These are phyloP conservation scores for Penstemon eatonii DNA, from an alignment of 257 asterid genomes.

Conservation along the genomic window DNA sequence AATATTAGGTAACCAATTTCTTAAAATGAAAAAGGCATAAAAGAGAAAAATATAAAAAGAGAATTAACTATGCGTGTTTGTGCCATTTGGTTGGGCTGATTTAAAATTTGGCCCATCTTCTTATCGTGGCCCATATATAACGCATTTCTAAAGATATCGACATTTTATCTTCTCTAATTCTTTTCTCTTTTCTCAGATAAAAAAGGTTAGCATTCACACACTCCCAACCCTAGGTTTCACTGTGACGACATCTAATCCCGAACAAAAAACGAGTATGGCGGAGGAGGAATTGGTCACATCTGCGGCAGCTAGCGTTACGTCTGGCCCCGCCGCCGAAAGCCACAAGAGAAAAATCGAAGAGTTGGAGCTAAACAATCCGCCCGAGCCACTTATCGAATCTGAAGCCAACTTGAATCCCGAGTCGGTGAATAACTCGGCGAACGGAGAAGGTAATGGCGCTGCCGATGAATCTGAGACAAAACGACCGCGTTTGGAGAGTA, in stretches of 20 bases:
- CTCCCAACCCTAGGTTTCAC: constrained; percentile 42
- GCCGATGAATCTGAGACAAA: constrained; percentile 66
- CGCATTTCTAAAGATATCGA: not conserved
- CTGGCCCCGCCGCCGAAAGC: constrained; percentile 43
- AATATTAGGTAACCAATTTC: too few relatives aligned
- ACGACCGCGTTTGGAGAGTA: constrained; percentile 76
- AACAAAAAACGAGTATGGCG: constrained; percentile 40
- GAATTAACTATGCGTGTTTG: too few relatives aligned
- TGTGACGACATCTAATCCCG: constrained; percentile 33
- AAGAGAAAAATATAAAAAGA: too few relatives aligned
- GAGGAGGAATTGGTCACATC: constrained; percentile 51
- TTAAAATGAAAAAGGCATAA: too few relatives aligned
- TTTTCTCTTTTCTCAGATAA: not conserved
- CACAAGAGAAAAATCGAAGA: constrained; percentile 87
- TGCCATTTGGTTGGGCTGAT: too few relatives aligned
- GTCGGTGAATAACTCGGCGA: constrained; percentile 35
- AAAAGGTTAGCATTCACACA: constrained; percentile 18
- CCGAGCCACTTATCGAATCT: constrained; percentile 40
- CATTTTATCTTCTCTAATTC: not conserved
- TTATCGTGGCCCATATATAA: not conserved
- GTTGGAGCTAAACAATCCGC: constrained; percentile 53
- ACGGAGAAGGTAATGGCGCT: constrained; percentile 43
- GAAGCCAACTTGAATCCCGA: constrained; percentile 33
- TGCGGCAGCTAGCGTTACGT: constrained; percentile 32
- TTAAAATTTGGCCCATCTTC: not conserved